Conservation (phyloP, 257 asterid genomes). For the Scutellaria minor region DNA sequence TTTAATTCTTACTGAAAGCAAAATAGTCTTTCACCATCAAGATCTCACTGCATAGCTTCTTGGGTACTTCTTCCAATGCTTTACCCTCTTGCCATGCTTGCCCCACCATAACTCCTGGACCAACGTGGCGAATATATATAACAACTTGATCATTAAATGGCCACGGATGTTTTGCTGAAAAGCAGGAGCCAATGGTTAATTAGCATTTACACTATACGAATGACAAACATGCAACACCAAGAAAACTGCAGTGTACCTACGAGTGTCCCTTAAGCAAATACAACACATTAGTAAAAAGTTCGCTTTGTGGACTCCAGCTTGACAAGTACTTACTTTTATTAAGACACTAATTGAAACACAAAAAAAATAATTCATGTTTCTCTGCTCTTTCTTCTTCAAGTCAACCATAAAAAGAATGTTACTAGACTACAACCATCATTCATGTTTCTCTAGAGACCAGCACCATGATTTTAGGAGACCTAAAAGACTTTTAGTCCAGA, state of each 20-base stretch:
- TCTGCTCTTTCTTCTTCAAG: slow-evolving; percentile 17
- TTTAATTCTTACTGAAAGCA: slow-evolving; percentile 21
- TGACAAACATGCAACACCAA: neutral
- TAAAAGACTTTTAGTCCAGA: neutral
- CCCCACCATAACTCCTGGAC: slow-evolving; percentile 87
- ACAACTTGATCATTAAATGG: slow-evolving; percentile 80
- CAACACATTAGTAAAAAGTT: neutral
- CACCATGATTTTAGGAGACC: slow-evolving; percentile 1
- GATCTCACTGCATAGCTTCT: slow-evolving; percentile 73
- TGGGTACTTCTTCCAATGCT: slow-evolving; percentile 71
- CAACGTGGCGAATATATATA: slow-evolving; percentile 70
- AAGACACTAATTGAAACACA: neutral
- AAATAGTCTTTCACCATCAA: slow-evolving; percentile 75
- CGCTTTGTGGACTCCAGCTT: neutral
- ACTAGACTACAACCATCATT: neutral
- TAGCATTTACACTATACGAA: slow-evolving; percentile 8
- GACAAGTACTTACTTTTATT: neutral
- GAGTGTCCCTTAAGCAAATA: neutral
- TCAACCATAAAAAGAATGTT: neutral
- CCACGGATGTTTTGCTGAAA: slow-evolving; percentile 80
- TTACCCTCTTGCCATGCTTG: slow-evolving; percentile 95
- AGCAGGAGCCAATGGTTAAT: slow-evolving; percentile 10
- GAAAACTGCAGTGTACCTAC: no score
- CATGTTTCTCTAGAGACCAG: slow-evolving; percentile 6
- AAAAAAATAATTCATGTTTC: neutral